Conservation (phyloP, 148 eudicot species). For the Suaeda aralocaspica region DNA sequence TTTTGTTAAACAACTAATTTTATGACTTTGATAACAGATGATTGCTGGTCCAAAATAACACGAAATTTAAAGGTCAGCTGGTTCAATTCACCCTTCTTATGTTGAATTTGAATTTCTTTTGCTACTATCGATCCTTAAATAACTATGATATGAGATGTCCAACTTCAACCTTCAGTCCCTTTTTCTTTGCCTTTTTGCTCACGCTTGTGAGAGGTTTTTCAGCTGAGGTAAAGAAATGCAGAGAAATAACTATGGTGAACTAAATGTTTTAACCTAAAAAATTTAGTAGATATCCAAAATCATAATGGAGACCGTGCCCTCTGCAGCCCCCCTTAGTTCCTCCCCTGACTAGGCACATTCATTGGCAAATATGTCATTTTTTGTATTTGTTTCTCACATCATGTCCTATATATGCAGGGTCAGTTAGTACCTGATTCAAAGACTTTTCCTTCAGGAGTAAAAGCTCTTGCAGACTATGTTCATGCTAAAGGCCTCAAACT, state of each 20-base stretch:
- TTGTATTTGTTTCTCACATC: slow-evolving; percentile 13
- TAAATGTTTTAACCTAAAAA: too few relatives aligned
- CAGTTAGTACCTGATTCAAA: slow-evolving; percentile 73
- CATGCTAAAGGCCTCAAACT: slow-evolving; percentile 90
- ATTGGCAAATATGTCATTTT: not conserved
- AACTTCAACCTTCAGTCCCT: too few relatives aligned
- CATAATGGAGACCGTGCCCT: not conserved
- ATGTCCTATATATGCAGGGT: slow-evolving; percentile 43
- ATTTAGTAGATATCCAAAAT: too few relatives aligned
- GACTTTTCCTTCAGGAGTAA: slow-evolving; percentile 86
- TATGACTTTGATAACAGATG: slow-evolving; percentile 49
- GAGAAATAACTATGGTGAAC: too few relatives aligned
- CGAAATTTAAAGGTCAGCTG: slow-evolving; percentile 45
- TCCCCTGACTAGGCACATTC: not conserved
- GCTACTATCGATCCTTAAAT: not conserved
- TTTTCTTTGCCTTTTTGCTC: too few relatives aligned
- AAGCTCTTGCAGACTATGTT: slow-evolving; percentile 89
- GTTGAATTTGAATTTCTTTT: not conserved
- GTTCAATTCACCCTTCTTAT: not conserved
- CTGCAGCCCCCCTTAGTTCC: not conserved
- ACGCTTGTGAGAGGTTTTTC: too few relatives aligned
- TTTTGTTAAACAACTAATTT: slow-evolving; percentile 1
- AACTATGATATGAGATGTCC: too few relatives aligned
- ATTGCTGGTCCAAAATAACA: slow-evolving; percentile 67
- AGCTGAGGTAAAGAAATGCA: too few relatives aligned